Evolutionary conservation across 768 basidiomycete species (phyloP).

Genomic region (Cubamyces sp.): DNA sequence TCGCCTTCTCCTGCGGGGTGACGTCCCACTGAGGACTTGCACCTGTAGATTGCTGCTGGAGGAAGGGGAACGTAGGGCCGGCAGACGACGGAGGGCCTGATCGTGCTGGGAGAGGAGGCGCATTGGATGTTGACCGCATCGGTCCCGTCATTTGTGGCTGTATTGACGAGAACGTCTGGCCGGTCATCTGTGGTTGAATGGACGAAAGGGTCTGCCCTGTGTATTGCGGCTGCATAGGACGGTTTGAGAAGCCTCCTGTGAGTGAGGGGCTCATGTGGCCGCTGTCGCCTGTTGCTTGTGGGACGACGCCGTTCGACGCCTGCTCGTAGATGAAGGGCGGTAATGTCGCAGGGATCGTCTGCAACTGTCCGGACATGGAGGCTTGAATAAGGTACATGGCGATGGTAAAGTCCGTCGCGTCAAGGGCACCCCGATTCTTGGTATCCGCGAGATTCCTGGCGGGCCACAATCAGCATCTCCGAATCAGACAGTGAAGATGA

Average conservation of each 20-base stretch:
- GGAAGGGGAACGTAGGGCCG: conserved; percentile 25
- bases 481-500: neutral
- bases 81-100: conserved; percentile 28
- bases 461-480: neutral
- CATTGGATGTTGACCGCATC: conserved; percentile 28
- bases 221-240: conserved; percentile 59
- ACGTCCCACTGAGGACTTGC: conserved; percentile 74
- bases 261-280: conserved; percentile 63
- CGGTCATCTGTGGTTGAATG: conserved; percentile 54
- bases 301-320: conserved; percentile 53
- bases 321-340: conserved; percentile 88
- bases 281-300: conserved; percentile 62
- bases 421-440: conserved; percentile 86
- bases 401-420: conserved; percentile 89
- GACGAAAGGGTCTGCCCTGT: conserved; percentile 57
- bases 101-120: conserved; percentile 34
- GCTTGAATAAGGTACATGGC: conserved; percentile 97
- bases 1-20: conserved; percentile 75
- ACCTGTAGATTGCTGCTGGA: conserved; percentile 26
- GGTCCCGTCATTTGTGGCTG: conserved; percentile 72
- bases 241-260: conserved; percentile 43
- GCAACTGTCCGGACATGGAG: conserved; percentile 79
- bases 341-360: conserved; percentile 70
- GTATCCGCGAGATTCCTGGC: conserved; percentile 93
- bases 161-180: conserved; percentile 41